Evolutionary conservation across 306 rosid genomes (phyloP), one percentile per base, ranked within the genome.

Genomic region (Quercus berberidifolia): DNA sequence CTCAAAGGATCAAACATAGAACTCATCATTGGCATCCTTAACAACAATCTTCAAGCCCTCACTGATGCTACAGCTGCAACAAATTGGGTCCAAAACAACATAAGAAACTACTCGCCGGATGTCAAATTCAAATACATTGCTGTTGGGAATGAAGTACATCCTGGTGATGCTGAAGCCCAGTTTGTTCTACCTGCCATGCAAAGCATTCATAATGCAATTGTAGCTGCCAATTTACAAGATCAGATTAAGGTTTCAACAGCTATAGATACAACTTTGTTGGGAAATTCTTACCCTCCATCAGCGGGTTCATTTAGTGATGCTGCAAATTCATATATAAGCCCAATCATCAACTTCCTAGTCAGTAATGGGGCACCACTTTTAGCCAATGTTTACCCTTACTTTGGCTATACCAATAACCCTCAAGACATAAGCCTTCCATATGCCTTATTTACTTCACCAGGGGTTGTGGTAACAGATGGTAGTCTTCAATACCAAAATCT

Each of bases 221-320:
- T 72, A 13, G 60, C 84, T 3, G 79, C 86, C 20, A 86, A 83
- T 56, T 78, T 90, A 21, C 91, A 86, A 55, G 79, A n/a, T 51
- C 83, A 77, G 75, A 85, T 88, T 12, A 88, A 90, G 77, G 93
- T 93, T 8, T 84, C 94, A 5, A 91, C 90, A 17, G 85, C 88
- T n/a, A 87, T 89, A 31, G 78, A 77, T 58, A 28, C 72, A 3
- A 6, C 64, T 5, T 71, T 88, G 21, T 6, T 87, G 23, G 80
- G n/a, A 1, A 64, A 51, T 3, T 19, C 83, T 0, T 89, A 63
- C 52, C 97, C 94, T 67, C 94, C 94, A 0, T 86, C 74, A 0
- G 3, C 17, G 0, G 88, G 89, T 6, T 52, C 1, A 67, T 93
- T 86, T 25, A 81, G 6, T 14, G 81, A 8, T 2, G 2, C 26